Evolutionary conservation across 2,329 filamentous ascomycete species (phyloP).

Genomic region (Botrytis byssoidea): DNA sequence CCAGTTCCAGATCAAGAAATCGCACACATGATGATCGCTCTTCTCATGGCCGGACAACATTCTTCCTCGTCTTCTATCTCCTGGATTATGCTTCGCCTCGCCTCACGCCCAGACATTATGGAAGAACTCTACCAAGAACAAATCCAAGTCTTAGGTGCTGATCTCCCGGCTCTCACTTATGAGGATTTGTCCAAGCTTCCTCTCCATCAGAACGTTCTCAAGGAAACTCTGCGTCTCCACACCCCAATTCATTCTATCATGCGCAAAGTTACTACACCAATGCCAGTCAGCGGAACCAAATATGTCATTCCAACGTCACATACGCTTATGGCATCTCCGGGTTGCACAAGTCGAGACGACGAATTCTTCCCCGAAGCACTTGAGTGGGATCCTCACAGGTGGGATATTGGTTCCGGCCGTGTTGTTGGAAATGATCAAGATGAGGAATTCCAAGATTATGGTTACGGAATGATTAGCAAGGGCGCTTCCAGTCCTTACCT

Average conservation of each 20-base stretch:
- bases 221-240: slow-evolving; percentile 88
- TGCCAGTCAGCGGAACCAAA: slow-evolving; percentile 78
- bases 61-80: slow-evolving; percentile 80
- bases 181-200: slow-evolving; percentile 77
- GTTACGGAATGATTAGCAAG: slow-evolving; percentile 90
- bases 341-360: slow-evolving; percentile 70
- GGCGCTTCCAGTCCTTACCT: slow-evolving; percentile 87
- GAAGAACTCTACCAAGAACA: slow-evolving; percentile 86
- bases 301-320: slow-evolving; percentile 80
- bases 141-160: slow-evolving; percentile 65
- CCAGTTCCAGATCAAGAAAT: slow-evolving; percentile 80
- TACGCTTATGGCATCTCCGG: slow-evolving; percentile 79
- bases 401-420: slow-evolving; percentile 66
- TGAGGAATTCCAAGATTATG: slow-evolving; percentile 84
- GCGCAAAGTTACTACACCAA: slow-evolving; percentile 85
- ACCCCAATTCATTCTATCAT: slow-evolving; percentile 94
- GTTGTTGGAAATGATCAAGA: slow-evolving; percentile 53
- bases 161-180: slow-evolving; percentile 72
- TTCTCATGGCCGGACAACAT: slow-evolving; percentile 90
- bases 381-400: slow-evolving; percentile 87
- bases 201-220: slow-evolving; percentile 80
- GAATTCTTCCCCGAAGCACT: slow-evolving; percentile 79
- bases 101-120: slow-evolving; percentile 71
- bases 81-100: slow-evolving; percentile 82
- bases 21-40: slow-evolving; percentile 90